A percentile compares a stretch with the other conserved stretches of the same genome.
phyloP scores from a whole-genome alignment of 148 eudicot species.

The Hydrangea macrophylla region DNA sequence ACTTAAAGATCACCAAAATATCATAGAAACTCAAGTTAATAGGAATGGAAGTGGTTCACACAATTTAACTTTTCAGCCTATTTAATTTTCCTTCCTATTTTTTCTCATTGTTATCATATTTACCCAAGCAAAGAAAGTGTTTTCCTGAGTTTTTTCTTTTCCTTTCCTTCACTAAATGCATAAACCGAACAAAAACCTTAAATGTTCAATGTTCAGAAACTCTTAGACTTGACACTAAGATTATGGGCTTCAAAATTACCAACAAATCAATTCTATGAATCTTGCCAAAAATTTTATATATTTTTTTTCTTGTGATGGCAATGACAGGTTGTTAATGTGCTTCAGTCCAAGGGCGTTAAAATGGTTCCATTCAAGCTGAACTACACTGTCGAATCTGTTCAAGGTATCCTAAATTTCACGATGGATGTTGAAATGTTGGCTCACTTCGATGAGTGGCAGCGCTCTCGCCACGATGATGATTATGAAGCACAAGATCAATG shows the following conservation, averaged over 20 bases:
- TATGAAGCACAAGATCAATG: conserved; percentile 96
- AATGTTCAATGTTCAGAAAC: neutral
- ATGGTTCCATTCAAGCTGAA: conserved; percentile 80
- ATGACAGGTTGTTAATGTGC: conserved; percentile 66
- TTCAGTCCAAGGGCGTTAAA: conserved; percentile 77
- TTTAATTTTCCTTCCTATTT: too few relatives aligned
- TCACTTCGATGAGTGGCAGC: conserved; percentile 95
- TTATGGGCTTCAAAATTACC: neutral
- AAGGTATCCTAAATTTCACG: conserved; percentile 82
- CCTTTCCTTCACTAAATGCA: too few relatives aligned
- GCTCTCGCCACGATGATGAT: conserved; percentile 55
- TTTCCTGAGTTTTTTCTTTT: too few relatives aligned
- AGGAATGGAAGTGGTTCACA: too few relatives aligned
- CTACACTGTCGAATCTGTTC: conserved; percentile 74
- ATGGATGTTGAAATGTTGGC: conserved; percentile 94
- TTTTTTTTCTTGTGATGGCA: conserved; percentile 4
- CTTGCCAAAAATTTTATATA: neutral
- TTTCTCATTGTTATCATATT: too few relatives aligned
- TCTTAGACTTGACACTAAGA: neutral
- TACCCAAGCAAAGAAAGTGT: too few relatives aligned
- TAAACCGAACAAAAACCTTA: too few relatives aligned
- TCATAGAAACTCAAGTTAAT: too few relatives aligned
- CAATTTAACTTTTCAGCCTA: too few relatives aligned
- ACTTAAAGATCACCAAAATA: too few relatives aligned
- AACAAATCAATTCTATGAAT: neutral